These are phyloP conservation scores for Hemileccinum hortonii DNA, from an alignment of 1,284 basidiomycete species.

Conservation along the genomic window DNA sequence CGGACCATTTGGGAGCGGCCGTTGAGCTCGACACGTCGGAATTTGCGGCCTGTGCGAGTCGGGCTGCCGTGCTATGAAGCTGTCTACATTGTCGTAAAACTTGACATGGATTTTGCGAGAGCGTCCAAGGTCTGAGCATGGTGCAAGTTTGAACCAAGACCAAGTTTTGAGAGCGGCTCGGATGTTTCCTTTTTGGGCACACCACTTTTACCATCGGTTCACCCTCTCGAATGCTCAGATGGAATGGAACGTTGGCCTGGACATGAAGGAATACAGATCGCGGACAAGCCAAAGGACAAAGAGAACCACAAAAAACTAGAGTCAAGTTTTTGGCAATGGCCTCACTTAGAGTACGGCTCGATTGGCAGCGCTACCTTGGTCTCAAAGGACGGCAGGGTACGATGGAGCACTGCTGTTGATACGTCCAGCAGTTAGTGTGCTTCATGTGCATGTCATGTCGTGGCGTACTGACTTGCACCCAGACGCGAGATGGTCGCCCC, in stretches of 20 bases:
- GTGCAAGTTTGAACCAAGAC: slow-evolving; percentile 17
- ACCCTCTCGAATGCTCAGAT: slow-evolving; percentile 41
- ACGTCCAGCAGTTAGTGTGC: slow-evolving; percentile 23
- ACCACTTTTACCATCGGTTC: too few relatives aligned
- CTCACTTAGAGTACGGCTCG: slow-evolving; percentile 54
- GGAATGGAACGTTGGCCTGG: slow-evolving; percentile 72
- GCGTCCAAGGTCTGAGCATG: slow-evolving; percentile 55
- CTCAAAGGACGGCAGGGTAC: slow-evolving; percentile 41
- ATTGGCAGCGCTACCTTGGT: slow-evolving; percentile 53
- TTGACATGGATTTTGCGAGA: slow-evolving; percentile 37
- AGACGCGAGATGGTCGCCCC: slow-evolving; percentile 25
- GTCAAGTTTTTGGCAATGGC: slow-evolving; percentile 40
- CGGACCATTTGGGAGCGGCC: slow-evolving; percentile 69
- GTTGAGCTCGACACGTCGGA: slow-evolving; percentile 27
- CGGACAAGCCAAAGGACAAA: slow-evolving; percentile 15
- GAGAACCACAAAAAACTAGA: slow-evolving; percentile 23
- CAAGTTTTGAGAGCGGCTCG: neutral
- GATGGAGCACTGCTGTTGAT: slow-evolving; percentile 52
- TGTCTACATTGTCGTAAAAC: slow-evolving; percentile 37
- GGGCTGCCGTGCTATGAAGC: slow-evolving; percentile 39
- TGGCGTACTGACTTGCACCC: slow-evolving; percentile 5
- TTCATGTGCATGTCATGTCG: neutral
- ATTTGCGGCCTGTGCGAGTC: slow-evolving; percentile 35
- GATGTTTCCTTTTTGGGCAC: slow-evolving; percentile 23
- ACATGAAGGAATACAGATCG: slow-evolving; percentile 34